Evolutionary conservation across 202 grass and related monocot genomes (phyloP), one percentile per base, ranked within the genome.

Genomic region (Zoysia matrella): DNA sequence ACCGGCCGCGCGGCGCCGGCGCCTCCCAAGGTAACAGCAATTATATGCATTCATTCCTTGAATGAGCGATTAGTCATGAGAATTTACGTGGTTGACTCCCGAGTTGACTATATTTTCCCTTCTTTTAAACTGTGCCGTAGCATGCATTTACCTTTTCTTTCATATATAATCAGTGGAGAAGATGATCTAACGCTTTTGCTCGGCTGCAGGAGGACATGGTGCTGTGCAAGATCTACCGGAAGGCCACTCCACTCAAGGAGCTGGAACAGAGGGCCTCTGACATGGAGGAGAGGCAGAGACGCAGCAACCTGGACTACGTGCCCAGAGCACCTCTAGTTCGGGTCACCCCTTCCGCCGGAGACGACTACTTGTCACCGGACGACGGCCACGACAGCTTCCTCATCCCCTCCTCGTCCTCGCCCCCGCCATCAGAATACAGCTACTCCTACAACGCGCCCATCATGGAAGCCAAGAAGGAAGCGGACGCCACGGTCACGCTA

Each of bases 211-310:
- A 94, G 79, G 85, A 97, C 72, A 90, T 91, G 76, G 94, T 97
- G 72, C 72, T 97, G 2, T 97, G 94, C 85, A 97, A 97, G 87
- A 90, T 97, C 7, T 97, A 97, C 69, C 83, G 91, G 45, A 97
- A 97, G 39, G 94, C 94, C 10, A 92, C 86, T 11, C 90, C 94
- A 15, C 72, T 97, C 13, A 97, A 90, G 65, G 91, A 97, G 80
- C 79, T 97, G 22, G 94, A 94, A 61, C 94, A 97, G 68, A 93
- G 79, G 47, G 88, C 86, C 65, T 69, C 53, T 16, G 83, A 57
- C 8, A 72, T 86, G 83, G 71, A 86, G 5, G 72, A 83, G 74
- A 15, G 15, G 85, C 91, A 94, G 75, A 93, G 79, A 30, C 64
- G 72, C 47, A 11, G 77, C 71, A 11, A 66, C 51, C 55, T 10